Evolutionary conservation across 2,329 filamentous ascomycete genomes (phyloP).

Genomic region (Fusarium sp.): DNA sequence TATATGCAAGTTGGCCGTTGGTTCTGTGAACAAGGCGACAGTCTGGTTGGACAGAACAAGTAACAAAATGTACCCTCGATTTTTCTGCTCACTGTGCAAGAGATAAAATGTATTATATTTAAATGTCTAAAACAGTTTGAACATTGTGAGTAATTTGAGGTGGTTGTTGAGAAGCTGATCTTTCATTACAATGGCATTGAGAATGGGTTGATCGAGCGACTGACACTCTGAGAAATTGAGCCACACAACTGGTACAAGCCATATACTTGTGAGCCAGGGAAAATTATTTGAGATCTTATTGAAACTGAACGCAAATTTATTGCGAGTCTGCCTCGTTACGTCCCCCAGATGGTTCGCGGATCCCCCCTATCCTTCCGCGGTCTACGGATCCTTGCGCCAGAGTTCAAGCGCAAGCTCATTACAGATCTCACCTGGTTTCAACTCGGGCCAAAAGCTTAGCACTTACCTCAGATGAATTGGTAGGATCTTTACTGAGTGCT

Average conservation of each 20-base stretch:
- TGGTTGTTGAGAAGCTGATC: background rate
- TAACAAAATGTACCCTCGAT: background rate
- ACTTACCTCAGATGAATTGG: background rate
- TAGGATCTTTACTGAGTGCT: background rate
- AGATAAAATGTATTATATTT: background rate
- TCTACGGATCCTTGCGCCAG: background rate
- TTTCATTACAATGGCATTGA: background rate
- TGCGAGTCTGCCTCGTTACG: background rate
- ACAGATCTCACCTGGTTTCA: background rate
- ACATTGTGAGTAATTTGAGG: background rate
- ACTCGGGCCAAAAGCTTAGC: background rate
- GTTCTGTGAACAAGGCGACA: background rate
- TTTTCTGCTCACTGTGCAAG: background rate
- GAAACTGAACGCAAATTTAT: background rate
- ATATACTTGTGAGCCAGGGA: background rate
- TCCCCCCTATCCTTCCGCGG: background rate
- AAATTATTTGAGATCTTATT: background rate
- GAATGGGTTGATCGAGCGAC: too few relatives aligned
- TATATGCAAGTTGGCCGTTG: background rate
- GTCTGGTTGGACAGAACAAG: background rate
- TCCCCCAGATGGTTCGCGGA: background rate
- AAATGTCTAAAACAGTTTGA: background rate
- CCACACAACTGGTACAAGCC: background rate
- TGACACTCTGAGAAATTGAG: background rate
- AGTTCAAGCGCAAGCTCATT: background rate